phyloP scores from a whole-genome alignment of 768 basidiomycete species.

The Psilocybe tampanensis region DNA sequence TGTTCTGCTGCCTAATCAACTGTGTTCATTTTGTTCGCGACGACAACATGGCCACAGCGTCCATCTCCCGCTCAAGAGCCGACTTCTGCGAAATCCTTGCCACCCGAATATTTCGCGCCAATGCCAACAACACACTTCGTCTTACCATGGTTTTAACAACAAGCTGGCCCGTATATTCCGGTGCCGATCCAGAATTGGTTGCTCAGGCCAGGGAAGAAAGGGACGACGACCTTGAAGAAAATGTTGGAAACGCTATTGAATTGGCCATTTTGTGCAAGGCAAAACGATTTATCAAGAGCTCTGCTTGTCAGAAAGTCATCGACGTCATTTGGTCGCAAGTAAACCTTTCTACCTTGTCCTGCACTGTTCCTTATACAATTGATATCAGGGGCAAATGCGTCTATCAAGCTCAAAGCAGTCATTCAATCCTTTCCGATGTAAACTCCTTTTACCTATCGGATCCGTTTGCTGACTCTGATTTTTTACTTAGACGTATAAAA shows the following conservation, averaged over 20 bases:
- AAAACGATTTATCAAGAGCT: slow-evolving; percentile 87
- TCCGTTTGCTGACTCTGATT: background rate
- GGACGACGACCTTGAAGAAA: slow-evolving; percentile 73
- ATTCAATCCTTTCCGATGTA: slow-evolving; percentile 90
- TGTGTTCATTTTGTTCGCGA: slow-evolving; percentile 85
- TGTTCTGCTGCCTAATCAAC: slow-evolving; percentile 89
- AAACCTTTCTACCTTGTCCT: background rate
- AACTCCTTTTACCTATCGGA: slow-evolving; percentile 18
- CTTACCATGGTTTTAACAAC: slow-evolving; percentile 75
- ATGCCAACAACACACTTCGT: slow-evolving; percentile 67
- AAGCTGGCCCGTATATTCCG: slow-evolving; percentile 79
- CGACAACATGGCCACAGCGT: slow-evolving; percentile 65
- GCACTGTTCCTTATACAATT: slow-evolving; percentile 7
- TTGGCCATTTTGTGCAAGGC: slow-evolving; percentile 88
- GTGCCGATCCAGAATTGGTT: slow-evolving; percentile 64
- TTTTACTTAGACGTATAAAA: slow-evolving; percentile 79
- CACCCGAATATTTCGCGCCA: slow-evolving; percentile 72
- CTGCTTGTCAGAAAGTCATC: slow-evolving; percentile 90
- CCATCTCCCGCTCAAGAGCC: slow-evolving; percentile 76
- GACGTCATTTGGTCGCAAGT: slow-evolving; percentile 78
- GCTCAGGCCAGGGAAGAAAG: slow-evolving; percentile 61
- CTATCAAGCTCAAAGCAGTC: slow-evolving; percentile 85
- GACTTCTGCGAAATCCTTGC: slow-evolving; percentile 90
- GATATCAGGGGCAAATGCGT: slow-evolving; percentile 81
- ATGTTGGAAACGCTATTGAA: slow-evolving; percentile 92